These are phyloP conservation scores for Xylaria venustula DNA, from an alignment of 495 filamentous ascomycete species.

Conservation along the genomic window DNA sequence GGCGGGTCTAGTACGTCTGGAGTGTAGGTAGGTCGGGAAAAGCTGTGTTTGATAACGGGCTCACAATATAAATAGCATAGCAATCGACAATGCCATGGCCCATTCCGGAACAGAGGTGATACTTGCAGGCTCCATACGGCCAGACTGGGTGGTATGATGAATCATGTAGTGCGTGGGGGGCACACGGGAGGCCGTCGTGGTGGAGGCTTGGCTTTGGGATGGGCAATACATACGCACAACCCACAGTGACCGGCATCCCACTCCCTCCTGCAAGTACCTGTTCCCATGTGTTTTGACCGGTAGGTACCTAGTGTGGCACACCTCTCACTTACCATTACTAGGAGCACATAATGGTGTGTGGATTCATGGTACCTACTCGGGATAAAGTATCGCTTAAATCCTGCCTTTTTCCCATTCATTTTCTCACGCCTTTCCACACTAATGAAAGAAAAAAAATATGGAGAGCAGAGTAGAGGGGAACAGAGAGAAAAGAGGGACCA, in stretches of 20 bases:
- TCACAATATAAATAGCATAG: constrained; percentile 6
- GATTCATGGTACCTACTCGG: constrained; percentile 1
- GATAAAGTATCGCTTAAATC: constrained; percentile 1
- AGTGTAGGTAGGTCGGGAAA: not conserved
- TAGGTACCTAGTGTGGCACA: not conserved
- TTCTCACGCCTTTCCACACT: not conserved
- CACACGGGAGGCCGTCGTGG: constrained; percentile 4
- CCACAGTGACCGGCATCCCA: not conserved
- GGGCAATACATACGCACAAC: not conserved
- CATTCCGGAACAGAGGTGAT: constrained; percentile 6
- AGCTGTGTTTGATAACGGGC: constrained; percentile 2
- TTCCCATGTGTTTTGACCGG: constrained; percentile 2
- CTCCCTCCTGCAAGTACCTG: not conserved
- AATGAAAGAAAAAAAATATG: not conserved
- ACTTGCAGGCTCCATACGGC: constrained; percentile 2
- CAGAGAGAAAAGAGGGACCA: too few relatives aligned
- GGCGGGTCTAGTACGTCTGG: not conserved
- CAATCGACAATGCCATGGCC: constrained; percentile 7
- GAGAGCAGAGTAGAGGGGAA: not conserved
- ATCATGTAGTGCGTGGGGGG: constrained; percentile 6
- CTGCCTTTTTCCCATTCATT: not conserved
- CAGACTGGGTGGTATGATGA: constrained; percentile 8
- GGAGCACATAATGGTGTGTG: not conserved
- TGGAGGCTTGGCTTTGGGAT: constrained; percentile 7
- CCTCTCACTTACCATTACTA: not conserved